Conservation (phyloP, 116 monocot species). For the Cymodocea nodosa region DNA sequence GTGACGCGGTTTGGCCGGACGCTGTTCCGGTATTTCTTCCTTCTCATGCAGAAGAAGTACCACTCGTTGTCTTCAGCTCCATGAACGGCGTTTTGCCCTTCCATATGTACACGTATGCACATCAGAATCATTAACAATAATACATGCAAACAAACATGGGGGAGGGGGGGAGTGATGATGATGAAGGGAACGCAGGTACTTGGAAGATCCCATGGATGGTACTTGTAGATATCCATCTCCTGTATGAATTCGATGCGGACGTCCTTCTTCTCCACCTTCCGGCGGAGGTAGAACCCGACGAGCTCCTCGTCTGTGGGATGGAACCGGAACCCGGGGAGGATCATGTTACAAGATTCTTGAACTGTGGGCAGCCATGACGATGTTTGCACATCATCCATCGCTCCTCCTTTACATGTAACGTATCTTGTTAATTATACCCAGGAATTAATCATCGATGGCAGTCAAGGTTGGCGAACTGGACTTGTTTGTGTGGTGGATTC, state of each 20-base stretch:
- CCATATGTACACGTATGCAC: too few species aligned
- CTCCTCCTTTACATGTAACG: too few species aligned
- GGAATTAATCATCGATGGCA: too few species aligned
- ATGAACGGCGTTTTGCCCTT: neutral
- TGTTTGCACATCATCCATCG: too few species aligned
- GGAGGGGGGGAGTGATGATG: neutral
- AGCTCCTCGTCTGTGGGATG: constrained; percentile 23
- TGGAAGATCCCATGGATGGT: constrained; percentile 83
- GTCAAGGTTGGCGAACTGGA: too few species aligned
- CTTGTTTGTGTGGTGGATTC: too few species aligned
- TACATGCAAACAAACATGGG: too few species aligned
- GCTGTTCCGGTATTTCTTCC: constrained; percentile 81
- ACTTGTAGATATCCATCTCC: constrained; percentile 55
- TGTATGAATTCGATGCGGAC: constrained; percentile 43
- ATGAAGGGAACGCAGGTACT: constrained; percentile 27
- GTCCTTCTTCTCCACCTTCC: constrained; percentile 16
- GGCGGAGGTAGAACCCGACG: constrained; percentile 26
- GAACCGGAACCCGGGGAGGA: constrained; percentile 6
- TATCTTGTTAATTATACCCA: too few species aligned
- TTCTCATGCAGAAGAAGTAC: constrained; percentile 67
- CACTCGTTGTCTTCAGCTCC: constrained; percentile 27
- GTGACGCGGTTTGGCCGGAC: constrained; percentile 69
- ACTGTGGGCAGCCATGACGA: neutral
- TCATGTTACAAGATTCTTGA: constrained; percentile 14
- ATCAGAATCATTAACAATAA: too few species aligned